Base-by-base conservation (phyloP, 2,329 filamentous ascomycete genomes). In the Hymenoscyphus fructigenus region DNA sequence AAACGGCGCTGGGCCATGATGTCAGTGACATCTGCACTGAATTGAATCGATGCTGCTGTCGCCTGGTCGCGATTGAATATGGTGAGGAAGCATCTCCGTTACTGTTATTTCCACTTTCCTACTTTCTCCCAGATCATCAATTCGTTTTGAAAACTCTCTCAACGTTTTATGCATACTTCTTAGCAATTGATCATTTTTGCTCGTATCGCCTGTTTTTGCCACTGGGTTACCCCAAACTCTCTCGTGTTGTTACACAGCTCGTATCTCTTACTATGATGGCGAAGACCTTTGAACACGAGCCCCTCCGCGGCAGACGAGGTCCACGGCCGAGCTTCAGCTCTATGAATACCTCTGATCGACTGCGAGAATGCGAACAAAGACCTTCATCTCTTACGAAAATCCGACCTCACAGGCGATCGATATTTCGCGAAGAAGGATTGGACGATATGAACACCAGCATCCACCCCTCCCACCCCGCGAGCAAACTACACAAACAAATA, bases 381-480 rank as follows among this genome's bases (percentile, higher is more conserved):
- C 57, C 68, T n/a, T 47, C 56, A 32, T 56, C 60, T 7, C 38
- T 29, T 9, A 36, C 64, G 41, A 71, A 68, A 29, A 62, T 66
- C 38, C 66, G 68, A 57, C 55, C 64, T 15, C 38, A 64, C n/a
- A 57, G 70, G 50, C 62, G 57, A 29, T 68, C 66, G 1, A 64
- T 70, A 7, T 74, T 74, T 64, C 71, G 62, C 60, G 73, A 75
- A 60, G 69, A 71, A 41, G 72, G 72, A 10, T 53, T 75, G 29
- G 72, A 75, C 61, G 71, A 73, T 67, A 36, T 73, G 56, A 63
- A 64, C 50, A 66, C 26, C 10, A 69, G 59, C 55, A 64, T 70
- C 12, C 63, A 72, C 59, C 61, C 57, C 55, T 63, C 60, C 32
- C 63, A 65, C 29, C 55, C 61, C n/a, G 34, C 28, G 41, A 10